A percentile compares a stretch with the other conserved stretches of the same genome.
Evolutionary conservation across 2,329 filamentous ascomycete genomes (phyloP).

Genomic region (Calonectria leucothoes): DNA sequence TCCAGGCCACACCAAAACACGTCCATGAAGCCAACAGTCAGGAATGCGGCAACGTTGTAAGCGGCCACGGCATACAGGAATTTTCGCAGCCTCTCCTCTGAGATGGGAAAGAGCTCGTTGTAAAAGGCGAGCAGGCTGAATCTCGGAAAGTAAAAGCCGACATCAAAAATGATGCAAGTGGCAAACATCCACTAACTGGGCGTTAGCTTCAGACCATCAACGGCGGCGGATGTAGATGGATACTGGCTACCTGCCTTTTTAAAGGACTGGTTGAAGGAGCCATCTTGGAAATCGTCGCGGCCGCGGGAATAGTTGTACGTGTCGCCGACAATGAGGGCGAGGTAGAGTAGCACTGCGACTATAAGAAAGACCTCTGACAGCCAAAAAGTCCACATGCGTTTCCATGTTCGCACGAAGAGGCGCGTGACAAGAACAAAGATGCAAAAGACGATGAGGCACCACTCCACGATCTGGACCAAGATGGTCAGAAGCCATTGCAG

Average conservation of each 20-base stretch:
- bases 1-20: constrained; percentile 2
- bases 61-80: background rate
- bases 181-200: background rate
- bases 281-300: background rate
- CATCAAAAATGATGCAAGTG: background rate
- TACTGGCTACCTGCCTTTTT: background rate
- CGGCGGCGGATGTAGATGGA: too few relatives aligned
- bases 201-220: background rate
- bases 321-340: constrained; percentile 1
- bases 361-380: background rate
- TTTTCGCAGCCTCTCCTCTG: background rate
- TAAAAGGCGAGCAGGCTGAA: background rate
- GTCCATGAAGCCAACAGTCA: background rate
- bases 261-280: background rate
- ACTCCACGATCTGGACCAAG: background rate
- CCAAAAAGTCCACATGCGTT: background rate
- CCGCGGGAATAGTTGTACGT: background rate
- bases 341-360: background rate
- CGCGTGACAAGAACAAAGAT: background rate
- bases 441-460: background rate
- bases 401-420: background rate
- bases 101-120: background rate
- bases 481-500: background rate
- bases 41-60: background rate
- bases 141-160: background rate